Conservation (phyloP, 2,329 filamentous ascomycete species). For the Metarhizium album region DNA sequence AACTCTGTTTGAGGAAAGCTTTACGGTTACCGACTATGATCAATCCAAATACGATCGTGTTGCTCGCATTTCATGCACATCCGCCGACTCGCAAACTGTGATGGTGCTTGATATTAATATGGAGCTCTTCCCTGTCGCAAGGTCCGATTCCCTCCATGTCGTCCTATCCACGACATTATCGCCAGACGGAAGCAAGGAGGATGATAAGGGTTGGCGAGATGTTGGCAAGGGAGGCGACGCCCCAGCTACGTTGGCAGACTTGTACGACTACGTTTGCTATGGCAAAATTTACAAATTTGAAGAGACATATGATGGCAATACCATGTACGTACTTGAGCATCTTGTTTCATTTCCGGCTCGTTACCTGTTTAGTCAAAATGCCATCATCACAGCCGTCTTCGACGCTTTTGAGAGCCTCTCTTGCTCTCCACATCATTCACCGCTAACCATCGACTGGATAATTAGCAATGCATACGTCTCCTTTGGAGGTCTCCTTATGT, state of each 20-base stretch:
- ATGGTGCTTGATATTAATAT: conserved; percentile 89
- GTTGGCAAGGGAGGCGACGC: conserved; percentile 42
- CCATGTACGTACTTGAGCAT: conserved; percentile 48
- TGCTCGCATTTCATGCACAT: conserved; percentile 69
- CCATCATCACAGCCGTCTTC: background rate
- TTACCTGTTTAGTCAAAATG: too few relatives aligned
- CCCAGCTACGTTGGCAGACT: conserved; percentile 57
- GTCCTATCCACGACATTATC: conserved; percentile 77
- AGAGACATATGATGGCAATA: conserved; percentile 66
- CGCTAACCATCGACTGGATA: conserved; percentile 3
- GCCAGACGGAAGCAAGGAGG: conserved; percentile 73
- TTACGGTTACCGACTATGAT: conserved; percentile 71
- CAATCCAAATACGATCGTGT: conserved; percentile 91
- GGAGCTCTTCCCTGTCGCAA: conserved; percentile 71
- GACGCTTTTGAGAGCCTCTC: background rate
- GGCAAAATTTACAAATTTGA: conserved; percentile 86
- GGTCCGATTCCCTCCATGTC: conserved; percentile 68
- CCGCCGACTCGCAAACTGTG: conserved; percentile 60
- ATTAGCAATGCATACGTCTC: conserved; percentile 83
- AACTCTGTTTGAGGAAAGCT: conserved; percentile 87
- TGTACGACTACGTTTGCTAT: conserved; percentile 81
- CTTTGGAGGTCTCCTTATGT: conserved; percentile 85
- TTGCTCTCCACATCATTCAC: background rate
- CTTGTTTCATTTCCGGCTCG: background rate
- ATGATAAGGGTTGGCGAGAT: conserved; percentile 74